Evolutionary conservation across 176 grass and related monocot genomes (phyloP), one percentile per base, ranked within the genome.

Genomic region (Areca catechu): DNA sequence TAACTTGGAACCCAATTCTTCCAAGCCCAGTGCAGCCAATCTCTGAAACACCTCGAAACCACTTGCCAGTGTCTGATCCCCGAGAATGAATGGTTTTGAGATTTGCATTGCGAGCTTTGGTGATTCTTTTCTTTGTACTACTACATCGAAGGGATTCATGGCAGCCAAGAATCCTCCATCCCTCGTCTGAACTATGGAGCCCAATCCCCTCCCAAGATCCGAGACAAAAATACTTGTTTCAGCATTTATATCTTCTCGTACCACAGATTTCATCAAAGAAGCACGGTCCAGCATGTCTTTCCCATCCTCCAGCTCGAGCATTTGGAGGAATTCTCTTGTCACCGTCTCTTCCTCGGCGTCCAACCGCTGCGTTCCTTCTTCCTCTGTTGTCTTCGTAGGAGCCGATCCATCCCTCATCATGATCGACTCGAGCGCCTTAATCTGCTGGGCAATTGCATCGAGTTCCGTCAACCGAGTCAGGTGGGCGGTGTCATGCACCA

Each of bases 81-180:
- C 66, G 54, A 96, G 83, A 14, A 96, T 59, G 58, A 96, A 82
- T 7, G 83, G 82, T 61, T 84, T 88, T 16, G 92, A 96, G 16
- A 90, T 78, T 16, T 96, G 92, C 83, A 96, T 96, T 34, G 92
- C 77, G 47, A 96, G 92, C 67, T 90, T 96, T 7, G 86, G 86
- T 4, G 71, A 54, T 25, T 87, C 83, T 63, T 82, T 90, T 62
- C 71, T 82, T 22, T 7, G 49, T 5, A 88, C 77, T 3, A 77
- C 76, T n/a, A 75, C 54, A 51, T 96, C 83, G 43, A 96, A 90
- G n/a, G 86, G 83, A 69, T 96, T 96, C 73, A 68, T 88, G 4
- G 87, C 76, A 0, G 87, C 66, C 2, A 98, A 68, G 73, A 83
- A 98, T 16, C 93, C 93, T 66, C 87, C 93, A 15, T 98, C 93